A percentile compares a stretch with the other conserved stretches of the same genome.
phyloP scores from a whole-genome alignment of 31 red algal species.

The Porphyra umbilicalis region DNA sequence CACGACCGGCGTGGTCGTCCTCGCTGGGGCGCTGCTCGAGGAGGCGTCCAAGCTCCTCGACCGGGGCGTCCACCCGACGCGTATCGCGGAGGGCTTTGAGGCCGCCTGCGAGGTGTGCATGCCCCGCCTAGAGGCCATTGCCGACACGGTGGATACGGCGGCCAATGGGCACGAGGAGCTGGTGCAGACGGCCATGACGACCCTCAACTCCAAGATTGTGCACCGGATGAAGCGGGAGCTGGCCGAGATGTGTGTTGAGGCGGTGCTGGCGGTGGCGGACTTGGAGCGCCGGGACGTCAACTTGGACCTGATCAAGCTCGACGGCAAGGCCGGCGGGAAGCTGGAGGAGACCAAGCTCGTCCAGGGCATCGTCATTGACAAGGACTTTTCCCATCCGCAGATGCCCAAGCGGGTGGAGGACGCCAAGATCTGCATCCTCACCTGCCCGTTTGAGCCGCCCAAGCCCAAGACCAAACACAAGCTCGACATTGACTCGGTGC shows the following conservation, averaged over 20 bases:
- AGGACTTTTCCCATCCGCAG: slow-evolving; percentile 97
- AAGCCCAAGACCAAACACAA: slow-evolving; percentile 99
- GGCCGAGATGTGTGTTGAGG: slow-evolving; percentile 91
- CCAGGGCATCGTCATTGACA: slow-evolving; percentile 97
- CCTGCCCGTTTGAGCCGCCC: slow-evolving; percentile 97
- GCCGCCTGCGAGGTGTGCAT: slow-evolving; percentile 81
- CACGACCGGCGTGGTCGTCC: slow-evolving; percentile 98
- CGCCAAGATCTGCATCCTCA: slow-evolving; percentile 96
- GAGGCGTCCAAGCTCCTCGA: slow-evolving; percentile 88
- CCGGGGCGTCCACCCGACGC: slow-evolving; percentile 90
- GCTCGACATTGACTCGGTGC: slow-evolving; percentile 92
- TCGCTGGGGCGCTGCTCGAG: slow-evolving; percentile 90
- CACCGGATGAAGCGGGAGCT: slow-evolving; percentile 79
- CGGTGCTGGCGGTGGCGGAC: slow-evolving; percentile 91
- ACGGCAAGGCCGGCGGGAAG: slow-evolving; percentile 95
- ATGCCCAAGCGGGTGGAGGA: slow-evolving; percentile 85
- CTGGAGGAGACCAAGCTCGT: slow-evolving; percentile 92
- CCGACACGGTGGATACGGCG: slow-evolving; percentile 51
- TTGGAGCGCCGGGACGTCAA: slow-evolving; percentile 95
- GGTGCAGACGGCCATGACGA: slow-evolving; percentile 89
- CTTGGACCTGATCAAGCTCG: slow-evolving; percentile 93
- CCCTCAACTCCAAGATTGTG: slow-evolving; percentile 96
- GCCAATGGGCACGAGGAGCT: slow-evolving; percentile 68
- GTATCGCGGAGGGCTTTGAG: slow-evolving; percentile 97
- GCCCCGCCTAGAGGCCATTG: slow-evolving; percentile 63